A percentile compares a stretch with the other conserved stretches of the same genome.
Evolutionary conservation across 805 yeast species (phyloP).

Genomic region (Candida qinlingensis): DNA sequence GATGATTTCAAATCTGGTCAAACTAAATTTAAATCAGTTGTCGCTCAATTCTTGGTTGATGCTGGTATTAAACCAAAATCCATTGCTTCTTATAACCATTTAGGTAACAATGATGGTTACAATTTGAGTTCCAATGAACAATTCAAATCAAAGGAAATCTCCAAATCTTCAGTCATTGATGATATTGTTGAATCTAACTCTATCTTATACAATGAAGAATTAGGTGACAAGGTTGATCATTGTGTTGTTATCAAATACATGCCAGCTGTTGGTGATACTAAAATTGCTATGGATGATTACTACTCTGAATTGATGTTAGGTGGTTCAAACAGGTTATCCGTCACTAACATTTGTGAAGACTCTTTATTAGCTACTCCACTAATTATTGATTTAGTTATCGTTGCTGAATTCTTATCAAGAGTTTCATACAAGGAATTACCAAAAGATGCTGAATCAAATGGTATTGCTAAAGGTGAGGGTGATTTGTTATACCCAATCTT

Average conservation of each 20-base stretch:
- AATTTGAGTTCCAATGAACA: conserved; percentile 88
- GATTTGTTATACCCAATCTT: conserved; percentile 73
- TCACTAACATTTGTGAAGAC: conserved; percentile 96
- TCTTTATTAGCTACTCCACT: conserved; percentile 91
- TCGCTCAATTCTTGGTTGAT: conserved; percentile 92
- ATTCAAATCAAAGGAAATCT: conserved; percentile 92
- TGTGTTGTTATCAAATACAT: conserved; percentile 92
- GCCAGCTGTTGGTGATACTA: conserved; percentile 92
- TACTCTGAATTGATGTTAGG: conserved; percentile 96
- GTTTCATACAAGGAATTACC: conserved; percentile 63
- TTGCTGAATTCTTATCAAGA: conserved; percentile 86
- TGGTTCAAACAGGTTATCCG: conserved; percentile 90
- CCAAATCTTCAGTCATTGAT: conserved; percentile 88
- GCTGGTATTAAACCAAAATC: conserved; percentile 96
- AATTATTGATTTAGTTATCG: conserved; percentile 84
- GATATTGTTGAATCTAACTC: conserved; percentile 88
- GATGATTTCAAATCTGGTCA: conserved; percentile 97
- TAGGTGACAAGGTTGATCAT: conserved; percentile 80
- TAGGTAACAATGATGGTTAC: conserved; percentile 95
- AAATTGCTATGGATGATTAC: conserved; percentile 98
- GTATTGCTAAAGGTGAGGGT: conserved; percentile 19
- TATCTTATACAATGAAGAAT: conserved; percentile 74
- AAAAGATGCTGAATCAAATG: conserved; percentile 4
- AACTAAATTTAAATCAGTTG: conserved; percentile 91
- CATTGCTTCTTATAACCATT: conserved; percentile 92